A percentile compares a stretch with the other conserved stretches of the same genome.
These are phyloP conservation scores for Phytopythium boreale DNA, from an alignment of 352 stramenopile genomes.

Conservation along the genomic window DNA sequence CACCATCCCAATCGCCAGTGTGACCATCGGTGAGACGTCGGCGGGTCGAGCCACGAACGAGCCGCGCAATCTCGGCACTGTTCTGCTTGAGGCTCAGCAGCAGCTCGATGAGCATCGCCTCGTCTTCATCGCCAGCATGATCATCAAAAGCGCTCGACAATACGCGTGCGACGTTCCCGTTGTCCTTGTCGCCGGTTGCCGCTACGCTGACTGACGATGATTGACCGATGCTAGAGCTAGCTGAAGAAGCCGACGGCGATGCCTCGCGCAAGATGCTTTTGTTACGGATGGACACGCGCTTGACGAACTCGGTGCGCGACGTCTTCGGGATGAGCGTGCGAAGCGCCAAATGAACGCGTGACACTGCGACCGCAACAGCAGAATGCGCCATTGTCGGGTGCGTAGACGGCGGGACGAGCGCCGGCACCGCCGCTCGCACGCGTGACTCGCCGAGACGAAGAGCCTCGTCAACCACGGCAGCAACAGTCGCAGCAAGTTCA, in stretches of 20 bases:
- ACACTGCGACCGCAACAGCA: slow-evolving; percentile 27
- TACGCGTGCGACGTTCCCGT: slow-evolving; percentile 7
- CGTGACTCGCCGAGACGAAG: slow-evolving; percentile 25
- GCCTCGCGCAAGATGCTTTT: slow-evolving; percentile 45
- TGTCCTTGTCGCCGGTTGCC: slow-evolving; percentile 1
- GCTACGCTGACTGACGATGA: neutral
- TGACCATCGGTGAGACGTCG: too few species aligned
- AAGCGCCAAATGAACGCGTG: slow-evolving; percentile 26
- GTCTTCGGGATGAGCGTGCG: slow-evolving; percentile 39
- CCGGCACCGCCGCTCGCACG: slow-evolving; percentile 25
- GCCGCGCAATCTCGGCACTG: slow-evolving; percentile 14
- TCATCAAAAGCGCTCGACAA: slow-evolving; percentile 12
- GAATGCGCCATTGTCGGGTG: slow-evolving; percentile 34
- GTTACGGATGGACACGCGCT: slow-evolving; percentile 36
- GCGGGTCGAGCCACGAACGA: neutral
- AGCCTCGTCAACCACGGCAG: slow-evolving; percentile 26
- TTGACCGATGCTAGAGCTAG: neutral
- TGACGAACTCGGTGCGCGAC: slow-evolving; percentile 44
- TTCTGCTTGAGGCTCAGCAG: slow-evolving; percentile 18
- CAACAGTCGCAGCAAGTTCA: slow-evolving; percentile 23
- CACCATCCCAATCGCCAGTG: neutral
- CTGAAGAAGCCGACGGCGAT: slow-evolving; percentile 4
- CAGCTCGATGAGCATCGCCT: slow-evolving; percentile 6
- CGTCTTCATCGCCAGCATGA: slow-evolving; percentile 4
- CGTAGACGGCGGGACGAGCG: slow-evolving; percentile 34